Evolutionary conservation across 768 basidiomycete genomes (phyloP).

Genomic region (Tricholoma flavovirens): DNA sequence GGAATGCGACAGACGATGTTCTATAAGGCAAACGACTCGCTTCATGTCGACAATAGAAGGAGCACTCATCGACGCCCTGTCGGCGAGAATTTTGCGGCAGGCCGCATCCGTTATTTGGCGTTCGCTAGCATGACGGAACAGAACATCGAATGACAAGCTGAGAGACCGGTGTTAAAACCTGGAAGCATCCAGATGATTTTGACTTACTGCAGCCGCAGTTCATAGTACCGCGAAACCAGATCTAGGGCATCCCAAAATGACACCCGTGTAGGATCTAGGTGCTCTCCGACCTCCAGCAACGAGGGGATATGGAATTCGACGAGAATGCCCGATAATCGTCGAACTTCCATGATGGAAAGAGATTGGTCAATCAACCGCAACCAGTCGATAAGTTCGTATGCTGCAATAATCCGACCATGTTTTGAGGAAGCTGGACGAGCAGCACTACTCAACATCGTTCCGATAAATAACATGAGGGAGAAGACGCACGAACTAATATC

Average conservation of each 20-base stretch:
- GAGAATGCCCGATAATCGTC: conserved; percentile 34
- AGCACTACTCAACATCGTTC: not conserved
- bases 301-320: conserved; percentile 36
- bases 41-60: conserved; percentile 27
- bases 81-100: conserved; percentile 30
- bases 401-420: conserved; percentile 28
- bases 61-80: conserved; percentile 21
- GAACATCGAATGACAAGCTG: conserved; percentile 34
- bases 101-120: conserved; percentile 20
- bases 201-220: conserved; percentile 15
- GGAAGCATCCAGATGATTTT: not conserved
- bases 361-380: conserved; percentile 41
- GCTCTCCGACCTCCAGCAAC: conserved; percentile 36
- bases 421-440: conserved; percentile 33
- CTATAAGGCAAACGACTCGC: conserved; percentile 31
- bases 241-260: conserved; percentile 38
- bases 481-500: conserved; percentile 41
- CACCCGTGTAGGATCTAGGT: conserved; percentile 35
- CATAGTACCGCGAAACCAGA: conserved; percentile 17
- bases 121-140: conserved; percentile 34
- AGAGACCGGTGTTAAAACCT: not conserved
- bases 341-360: conserved; percentile 31
- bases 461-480: not conserved
- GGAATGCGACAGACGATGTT: conserved; percentile 26
- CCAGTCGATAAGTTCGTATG: conserved; percentile 61